phyloP scores from a whole-genome alignment of 768 basidiomycete genomes.

The Sporobolomyces roseus region DNA sequence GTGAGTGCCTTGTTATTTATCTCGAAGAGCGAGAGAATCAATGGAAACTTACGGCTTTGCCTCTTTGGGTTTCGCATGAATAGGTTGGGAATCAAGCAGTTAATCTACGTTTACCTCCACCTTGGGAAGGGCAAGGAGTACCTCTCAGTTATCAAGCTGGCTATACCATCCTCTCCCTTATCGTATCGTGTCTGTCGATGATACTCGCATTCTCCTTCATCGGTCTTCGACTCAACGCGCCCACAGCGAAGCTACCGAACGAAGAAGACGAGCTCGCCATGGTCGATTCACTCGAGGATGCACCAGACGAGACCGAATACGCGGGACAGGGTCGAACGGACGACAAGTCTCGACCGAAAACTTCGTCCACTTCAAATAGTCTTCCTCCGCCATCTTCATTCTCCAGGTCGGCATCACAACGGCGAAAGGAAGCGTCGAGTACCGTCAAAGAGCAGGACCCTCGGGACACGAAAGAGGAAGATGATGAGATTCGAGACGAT shows the following conservation, averaged over 20 bases:
- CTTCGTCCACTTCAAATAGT: background rate
- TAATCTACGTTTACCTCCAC: conserved; percentile 21
- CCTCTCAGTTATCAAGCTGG: conserved; percentile 29
- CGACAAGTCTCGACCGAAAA: background rate
- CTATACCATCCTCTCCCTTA: conserved; percentile 36
- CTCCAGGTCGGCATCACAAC: too few relatives aligned
- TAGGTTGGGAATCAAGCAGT: conserved; percentile 38
- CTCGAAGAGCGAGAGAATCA: background rate
- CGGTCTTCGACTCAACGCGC: conserved; percentile 29
- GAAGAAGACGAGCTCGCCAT: background rate
- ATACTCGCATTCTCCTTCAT: conserved; percentile 40
- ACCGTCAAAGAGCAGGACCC: too few relatives aligned
- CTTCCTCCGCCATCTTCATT: too few relatives aligned
- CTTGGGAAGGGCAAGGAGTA: conserved; percentile 19
- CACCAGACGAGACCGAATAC: background rate
- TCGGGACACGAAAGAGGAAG: conserved; percentile 22
- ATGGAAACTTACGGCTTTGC: too few relatives aligned
- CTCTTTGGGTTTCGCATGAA: conserved; percentile 1
- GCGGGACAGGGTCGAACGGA: background rate
- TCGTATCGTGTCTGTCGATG: conserved; percentile 33
- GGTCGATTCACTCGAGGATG: conserved; percentile 4
- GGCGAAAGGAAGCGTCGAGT: background rate
- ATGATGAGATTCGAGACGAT: conserved; percentile 4
- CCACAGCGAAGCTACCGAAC: background rate
- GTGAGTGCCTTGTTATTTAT: background rate